Percentiles rank a stretch among this genome's conserved stretches.
phyloP scores from a whole-genome alignment of 108 stramenopile genomes.

The Nannochloropsis oceanica region DNA sequence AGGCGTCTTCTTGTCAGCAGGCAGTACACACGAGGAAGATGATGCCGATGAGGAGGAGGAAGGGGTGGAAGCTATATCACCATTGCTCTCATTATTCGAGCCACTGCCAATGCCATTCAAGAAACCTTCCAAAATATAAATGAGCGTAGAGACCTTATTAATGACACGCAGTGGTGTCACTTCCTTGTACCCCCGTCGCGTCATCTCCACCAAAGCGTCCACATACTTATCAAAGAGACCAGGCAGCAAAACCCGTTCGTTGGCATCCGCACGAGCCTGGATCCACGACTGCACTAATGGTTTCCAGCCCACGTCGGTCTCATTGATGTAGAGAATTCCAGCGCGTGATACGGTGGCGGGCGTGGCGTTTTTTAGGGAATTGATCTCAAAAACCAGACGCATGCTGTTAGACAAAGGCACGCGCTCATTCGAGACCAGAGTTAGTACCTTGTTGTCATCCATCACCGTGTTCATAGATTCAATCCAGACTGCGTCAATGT shows the following conservation, averaged over 20 bases:
- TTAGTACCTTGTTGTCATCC: slow-evolving; percentile 79
- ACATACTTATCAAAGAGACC: slow-evolving; percentile 68
- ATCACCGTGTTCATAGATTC: slow-evolving; percentile 88
- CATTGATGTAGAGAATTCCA: slow-evolving; percentile 76
- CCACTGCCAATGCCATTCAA: slow-evolving; percentile 13
- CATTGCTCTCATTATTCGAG: background rate
- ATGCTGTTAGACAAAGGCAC: slow-evolving; percentile 66
- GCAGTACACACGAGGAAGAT: slow-evolving; percentile 8
- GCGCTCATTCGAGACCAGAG: slow-evolving; percentile 74
- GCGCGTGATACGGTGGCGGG: slow-evolving; percentile 78
- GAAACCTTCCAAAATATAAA: slow-evolving; percentile 56
- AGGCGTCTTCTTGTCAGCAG: slow-evolving; percentile 47
- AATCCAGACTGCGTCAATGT: slow-evolving; percentile 83
- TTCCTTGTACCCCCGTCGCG: slow-evolving; percentile 59
- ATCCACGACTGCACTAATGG: slow-evolving; percentile 73
- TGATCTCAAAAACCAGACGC: slow-evolving; percentile 85
- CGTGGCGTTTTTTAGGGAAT: slow-evolving; percentile 70
- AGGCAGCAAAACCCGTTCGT: slow-evolving; percentile 48
- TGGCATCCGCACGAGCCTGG: slow-evolving; percentile 35
- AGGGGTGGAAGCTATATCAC: background rate
- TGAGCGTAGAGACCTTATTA: slow-evolving; percentile 57
- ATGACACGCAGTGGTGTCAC: slow-evolving; percentile 57
- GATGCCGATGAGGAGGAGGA: background rate
- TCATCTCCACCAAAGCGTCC: slow-evolving; percentile 51
- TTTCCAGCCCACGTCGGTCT: slow-evolving; percentile 70